Evolutionary conservation across 2,329 filamentous ascomycete genomes (phyloP), one percentile per base, ranked within the genome.

Genomic region (Paracoccidioides brasiliensis): DNA sequence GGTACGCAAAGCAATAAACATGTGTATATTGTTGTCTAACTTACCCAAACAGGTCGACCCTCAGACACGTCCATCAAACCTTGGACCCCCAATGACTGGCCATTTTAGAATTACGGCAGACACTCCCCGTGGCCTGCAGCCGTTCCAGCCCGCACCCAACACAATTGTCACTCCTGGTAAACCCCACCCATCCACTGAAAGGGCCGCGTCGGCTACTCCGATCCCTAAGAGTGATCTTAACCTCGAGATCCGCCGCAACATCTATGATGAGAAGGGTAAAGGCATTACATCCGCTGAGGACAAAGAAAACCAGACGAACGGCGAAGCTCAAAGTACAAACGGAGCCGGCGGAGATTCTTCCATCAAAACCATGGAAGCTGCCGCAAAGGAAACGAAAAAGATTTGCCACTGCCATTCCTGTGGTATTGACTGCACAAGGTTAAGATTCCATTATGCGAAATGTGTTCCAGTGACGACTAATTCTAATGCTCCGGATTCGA

Each of bases 91-190:
- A 5, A 97, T 96, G 66, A 98, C 93, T 3, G 93, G 93, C 42
- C 93, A 98, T 70, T 98, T 98, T 80, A 86, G 89, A 69, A 85
- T 97, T 59, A 91, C 91, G 56, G 93, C 90, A 66, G 93, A 98
- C 69, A 98, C 93, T 0, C 93, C 93, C 54, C 84, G 93, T 57
- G 93, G 93, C 41, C 80, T 98, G 53, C 91, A 97, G 70, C 87
- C 91, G 30, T 95, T 91, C 81, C 93, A 98, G 68, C 93, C 93
- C 15, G 86, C 87, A 15, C 84, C 90, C 1, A 86, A 89, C 63
- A 82, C 88, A 5, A 72, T 83, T 43, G 76, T 79, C 44, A 81
- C 81, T 5, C 67, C 78, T 2, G 83, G 83, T 42, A 85, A 84
- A 67, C 74, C 78, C 48, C 75, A 80, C 60, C 67, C 80, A 32